Percentiles rank a stretch among this genome's conserved stretches.
phyloP scores from a whole-genome alignment of 345 rosid species.

The Punica granatum region DNA sequence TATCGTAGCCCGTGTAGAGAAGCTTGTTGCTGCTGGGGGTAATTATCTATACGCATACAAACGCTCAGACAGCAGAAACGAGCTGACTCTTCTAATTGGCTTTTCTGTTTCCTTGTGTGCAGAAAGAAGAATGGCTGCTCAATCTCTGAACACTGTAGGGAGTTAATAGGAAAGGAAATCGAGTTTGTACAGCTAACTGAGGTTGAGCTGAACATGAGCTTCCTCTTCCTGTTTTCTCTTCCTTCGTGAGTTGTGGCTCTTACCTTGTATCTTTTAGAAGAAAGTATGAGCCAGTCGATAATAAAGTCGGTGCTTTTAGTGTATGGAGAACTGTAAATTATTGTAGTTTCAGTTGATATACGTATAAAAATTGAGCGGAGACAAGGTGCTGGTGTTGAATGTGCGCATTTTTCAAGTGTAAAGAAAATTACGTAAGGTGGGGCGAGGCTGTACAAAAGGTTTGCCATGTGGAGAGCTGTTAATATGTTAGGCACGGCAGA shows the following conservation, averaged over 20 bases:
- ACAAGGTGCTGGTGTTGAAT: background rate
- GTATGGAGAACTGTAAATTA: constrained; percentile 2
- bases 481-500: background rate
- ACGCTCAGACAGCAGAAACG: background rate
- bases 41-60: constrained; percentile 6
- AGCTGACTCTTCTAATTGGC: background rate
- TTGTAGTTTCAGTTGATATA: constrained; percentile 3
- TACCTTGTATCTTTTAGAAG: background rate
- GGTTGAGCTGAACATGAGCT: constrained; percentile 9
- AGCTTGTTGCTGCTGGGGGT: constrained; percentile 89
- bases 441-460: constrained; percentile 1
- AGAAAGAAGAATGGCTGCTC: constrained; percentile 61
- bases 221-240: constrained; percentile 3
- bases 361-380: background rate
- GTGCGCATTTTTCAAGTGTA: background rate
- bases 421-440: constrained; percentile 1
- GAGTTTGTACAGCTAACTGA: constrained; percentile 66
- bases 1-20: constrained; percentile 81
- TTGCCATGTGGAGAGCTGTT: constrained; percentile 6
- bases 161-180: constrained; percentile 28
- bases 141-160: constrained; percentile 32
- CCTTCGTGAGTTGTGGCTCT: background rate
- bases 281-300: background rate
- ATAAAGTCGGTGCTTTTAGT: constrained; percentile 3
- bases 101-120: constrained; percentile 18